Percentiles rank a stretch among this genome's conserved stretches.
Evolutionary conservation across 106 monocot species (phyloP).

Genomic region (Allium cepa): DNA sequence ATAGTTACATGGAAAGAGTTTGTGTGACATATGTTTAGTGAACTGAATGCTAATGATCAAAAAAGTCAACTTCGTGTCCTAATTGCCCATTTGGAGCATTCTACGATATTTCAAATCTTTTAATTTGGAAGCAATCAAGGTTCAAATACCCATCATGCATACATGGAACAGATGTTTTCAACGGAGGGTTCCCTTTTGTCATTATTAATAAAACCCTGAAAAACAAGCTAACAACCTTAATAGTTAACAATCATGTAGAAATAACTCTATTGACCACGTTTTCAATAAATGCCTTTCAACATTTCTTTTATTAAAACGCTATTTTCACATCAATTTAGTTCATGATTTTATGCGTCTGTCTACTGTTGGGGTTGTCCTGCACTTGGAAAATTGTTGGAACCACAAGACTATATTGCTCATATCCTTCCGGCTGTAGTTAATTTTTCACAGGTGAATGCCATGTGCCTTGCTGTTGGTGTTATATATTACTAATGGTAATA

Average conservation of each 20-base stretch:
- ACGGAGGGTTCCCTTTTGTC: not conserved
- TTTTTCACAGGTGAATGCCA: slow-evolving; percentile 63
- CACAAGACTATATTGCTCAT: slow-evolving; percentile 84
- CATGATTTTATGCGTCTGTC: slow-evolving; percentile 90
- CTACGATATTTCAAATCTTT: too few species aligned
- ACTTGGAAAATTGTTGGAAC: slow-evolving; percentile 82
- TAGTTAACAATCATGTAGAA: too few species aligned
- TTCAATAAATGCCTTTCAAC: not conserved
- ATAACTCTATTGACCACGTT: too few species aligned
- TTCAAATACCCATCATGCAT: too few species aligned
- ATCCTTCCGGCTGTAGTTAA: slow-evolving; percentile 88
- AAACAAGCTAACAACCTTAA: not conserved
- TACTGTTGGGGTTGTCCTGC: slow-evolving; percentile 90
- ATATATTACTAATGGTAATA: not conserved
- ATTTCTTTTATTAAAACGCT: not conserved
- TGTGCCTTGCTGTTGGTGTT: not conserved
- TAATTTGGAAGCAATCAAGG: too few species aligned
- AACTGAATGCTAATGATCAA: not conserved
- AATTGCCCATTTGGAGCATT: too few species aligned
- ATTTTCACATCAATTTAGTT: slow-evolving; percentile 26
- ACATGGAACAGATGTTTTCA: not conserved
- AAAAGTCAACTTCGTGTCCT: too few species aligned
- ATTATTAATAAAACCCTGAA: not conserved
- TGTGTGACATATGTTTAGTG: too few species aligned
- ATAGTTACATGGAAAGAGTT: too few species aligned